Evolutionary conservation across 1,139 yeast species (phyloP).

Genomic region (Yamadazyma sp.): DNA sequence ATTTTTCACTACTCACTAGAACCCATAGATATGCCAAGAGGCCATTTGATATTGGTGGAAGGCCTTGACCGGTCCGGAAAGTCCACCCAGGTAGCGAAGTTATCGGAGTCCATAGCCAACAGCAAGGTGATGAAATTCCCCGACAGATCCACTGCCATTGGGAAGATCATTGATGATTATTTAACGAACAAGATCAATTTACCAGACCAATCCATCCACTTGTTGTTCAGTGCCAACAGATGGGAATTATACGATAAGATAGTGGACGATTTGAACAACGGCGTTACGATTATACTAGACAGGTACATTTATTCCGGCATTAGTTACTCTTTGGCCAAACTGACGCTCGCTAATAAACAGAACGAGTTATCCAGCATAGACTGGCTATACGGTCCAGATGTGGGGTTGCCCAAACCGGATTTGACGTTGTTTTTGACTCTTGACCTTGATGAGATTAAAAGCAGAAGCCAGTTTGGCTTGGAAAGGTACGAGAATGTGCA

Average conservation of each 20-base stretch:
- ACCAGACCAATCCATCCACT: conserved; percentile 78
- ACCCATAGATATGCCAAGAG: conserved; percentile 43
- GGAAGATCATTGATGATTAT: conserved; percentile 73
- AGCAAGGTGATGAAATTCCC: conserved; percentile 74
- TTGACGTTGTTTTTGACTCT: conserved; percentile 75
- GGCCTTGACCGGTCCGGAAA: conserved; percentile 96
- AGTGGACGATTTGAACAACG: conserved; percentile 43
- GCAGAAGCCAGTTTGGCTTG: conserved; percentile 83
- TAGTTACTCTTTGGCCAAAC: conserved; percentile 88
- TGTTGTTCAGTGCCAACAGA: conserved; percentile 88
- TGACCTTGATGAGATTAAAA: conserved; percentile 44
- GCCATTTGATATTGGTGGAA: conserved; percentile 77
- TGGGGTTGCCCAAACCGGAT: conserved; percentile 88
- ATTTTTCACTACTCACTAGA: too few relatives aligned
- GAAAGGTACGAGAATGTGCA: conserved; percentile 81
- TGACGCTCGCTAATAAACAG: conserved; percentile 11
- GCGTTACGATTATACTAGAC: conserved; percentile 69
- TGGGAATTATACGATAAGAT: conserved; percentile 78
- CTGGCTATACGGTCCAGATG: conserved; percentile 84
- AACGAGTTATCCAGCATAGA: conserved; percentile 52
- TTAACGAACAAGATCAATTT: conserved; percentile 53
- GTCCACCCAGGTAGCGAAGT: conserved; percentile 72
- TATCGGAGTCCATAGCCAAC: conserved; percentile 39
- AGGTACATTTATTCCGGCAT: conserved; percentile 91
- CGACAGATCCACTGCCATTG: conserved; percentile 80